Evolutionary conservation across 371 early-diverging fungal species (phyloP).

Genomic region (Haplosporangium sp.): DNA sequence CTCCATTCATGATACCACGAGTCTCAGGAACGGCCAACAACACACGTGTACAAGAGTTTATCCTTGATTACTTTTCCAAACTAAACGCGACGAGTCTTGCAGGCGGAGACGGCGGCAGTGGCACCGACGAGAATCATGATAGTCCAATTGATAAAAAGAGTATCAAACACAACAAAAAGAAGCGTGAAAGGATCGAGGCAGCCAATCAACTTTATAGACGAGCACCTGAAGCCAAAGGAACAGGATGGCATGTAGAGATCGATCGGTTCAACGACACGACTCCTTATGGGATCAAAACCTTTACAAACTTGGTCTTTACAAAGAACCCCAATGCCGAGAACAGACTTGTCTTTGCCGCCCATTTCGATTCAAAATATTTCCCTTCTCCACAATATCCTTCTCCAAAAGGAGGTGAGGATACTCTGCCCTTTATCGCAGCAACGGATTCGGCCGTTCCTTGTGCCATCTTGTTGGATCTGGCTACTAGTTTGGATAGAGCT

Average conservation of each 20-base stretch:
- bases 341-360: conserved; percentile 90
- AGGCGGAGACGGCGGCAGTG: not conserved
- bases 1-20: conserved; percentile 78
- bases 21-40: conserved; percentile 84
- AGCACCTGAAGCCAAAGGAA: conserved; percentile 28
- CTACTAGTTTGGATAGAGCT: conserved; percentile 63
- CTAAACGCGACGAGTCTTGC: conserved; percentile 56
- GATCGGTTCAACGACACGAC: conserved; percentile 84
- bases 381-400: conserved; percentile 24
- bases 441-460: conserved; percentile 90
- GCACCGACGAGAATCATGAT: not conserved
- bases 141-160: not conserved
- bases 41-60: conserved; percentile 73
- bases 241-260: conserved; percentile 81
- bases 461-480: conserved; percentile 90
- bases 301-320: conserved; percentile 92
- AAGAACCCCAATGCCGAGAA: conserved; percentile 77
- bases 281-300: conserved; percentile 78
- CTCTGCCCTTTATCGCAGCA: conserved; percentile 80
- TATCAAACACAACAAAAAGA: conserved; percentile 1
- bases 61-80: conserved; percentile 69
- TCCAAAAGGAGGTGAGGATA: conserved; percentile 53
- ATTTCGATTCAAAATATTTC: conserved; percentile 90
- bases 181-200: not conserved
- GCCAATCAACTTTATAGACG: conserved; percentile 21